Percentiles rank a stretch among this genome's conserved stretches.
Evolutionary conservation across 768 basidiomycete genomes (phyloP).

Genomic region (Cystofilobasidium bisporidii): DNA sequence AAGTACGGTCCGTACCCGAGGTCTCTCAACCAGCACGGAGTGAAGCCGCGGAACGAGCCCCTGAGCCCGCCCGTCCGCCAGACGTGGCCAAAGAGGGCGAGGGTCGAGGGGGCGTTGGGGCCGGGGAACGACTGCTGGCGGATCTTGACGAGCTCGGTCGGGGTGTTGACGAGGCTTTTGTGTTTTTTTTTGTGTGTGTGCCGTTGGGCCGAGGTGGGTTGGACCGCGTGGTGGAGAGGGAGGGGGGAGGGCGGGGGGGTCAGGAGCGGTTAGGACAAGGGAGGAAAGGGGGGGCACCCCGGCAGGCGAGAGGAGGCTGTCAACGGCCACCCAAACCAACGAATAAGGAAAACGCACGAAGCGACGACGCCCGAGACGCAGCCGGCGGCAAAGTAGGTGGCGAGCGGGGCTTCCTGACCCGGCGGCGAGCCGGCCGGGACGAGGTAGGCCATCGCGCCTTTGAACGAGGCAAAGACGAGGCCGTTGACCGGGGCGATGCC

Average conservation of each 20-base stretch:
- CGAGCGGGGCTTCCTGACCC: constrained; percentile 51
- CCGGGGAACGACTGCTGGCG: constrained; percentile 47
- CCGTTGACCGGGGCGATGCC: constrained; percentile 72
- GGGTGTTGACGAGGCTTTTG: constrained; percentile 70
- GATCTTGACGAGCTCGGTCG: constrained; percentile 82
- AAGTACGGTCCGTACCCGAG: constrained; percentile 81
- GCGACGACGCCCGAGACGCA: constrained; percentile 67
- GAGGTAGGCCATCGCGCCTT: constrained; percentile 63
- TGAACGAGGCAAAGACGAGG: constrained; percentile 74
- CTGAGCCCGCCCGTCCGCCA: constrained; percentile 50
- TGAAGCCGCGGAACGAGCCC: constrained; percentile 68
- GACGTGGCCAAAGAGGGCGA: constrained; percentile 52
- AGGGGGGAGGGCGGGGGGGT: no score
- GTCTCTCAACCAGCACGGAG: constrained; percentile 65
- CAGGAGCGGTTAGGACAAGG: no score
- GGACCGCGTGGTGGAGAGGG: no score
- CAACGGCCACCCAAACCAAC: no score
- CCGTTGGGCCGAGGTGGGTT: no score
- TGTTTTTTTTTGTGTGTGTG: no score
- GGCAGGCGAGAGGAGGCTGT: no score
- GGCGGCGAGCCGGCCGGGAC: constrained; percentile 40
- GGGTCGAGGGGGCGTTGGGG: constrained; percentile 40
- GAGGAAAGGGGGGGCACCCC: no score
- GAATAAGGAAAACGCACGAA: constrained; percentile 63
- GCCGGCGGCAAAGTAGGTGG: constrained; percentile 67